Base-by-base conservation (phyloP, 2,329 filamentous ascomycete species). In the Aspergillus carbonarius region DNA sequence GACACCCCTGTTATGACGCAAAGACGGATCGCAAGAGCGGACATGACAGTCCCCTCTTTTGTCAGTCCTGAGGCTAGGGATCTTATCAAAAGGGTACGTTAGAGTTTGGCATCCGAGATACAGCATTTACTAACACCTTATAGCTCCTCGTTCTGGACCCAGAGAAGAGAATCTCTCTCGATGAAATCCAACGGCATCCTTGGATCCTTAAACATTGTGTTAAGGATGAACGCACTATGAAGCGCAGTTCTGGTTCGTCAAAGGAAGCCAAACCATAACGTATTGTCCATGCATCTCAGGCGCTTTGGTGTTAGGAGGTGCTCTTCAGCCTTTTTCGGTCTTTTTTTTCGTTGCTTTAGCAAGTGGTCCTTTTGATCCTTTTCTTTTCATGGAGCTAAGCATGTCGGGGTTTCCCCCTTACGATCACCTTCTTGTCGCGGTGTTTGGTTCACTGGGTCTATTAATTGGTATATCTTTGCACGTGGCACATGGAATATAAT, bases 141-240 rank as follows among this genome's bases (percentile, higher is more conserved):
- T 75, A 90, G 91, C 81, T 96, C 39, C 85, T 99, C 44, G 92
- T 97, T 18, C 83, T 98, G 57, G 92, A 98, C 71, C 95, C 95
- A 0, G 92, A 96, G 70, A 96, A 96, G 82, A 84, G 95, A 64
- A 90, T 99, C 67, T 85, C 92, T 3, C 85, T 99, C 10, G 92
- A 96, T 15, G 88, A 96, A 59, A 89, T 98, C 37, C 88, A 93
- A 75, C 83, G 83, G 54, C 95, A 98, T 74, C 93, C 95, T 17
- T 99, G 95, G 95, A 96, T 99, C 69, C 75, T 97, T 66, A 98
- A 97, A 82, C 91, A 98, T 76, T 98, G 93, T 74, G 83, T 89
- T 44, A 83, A 81, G 68, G 78, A 81, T 25, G 79, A 81, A 61
- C 69, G 75, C 63, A 71, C 71, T 18, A 68, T 74, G 49, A 76